Base-by-base conservation (phyloP, 352 stramenopile species). In the Phytopythium chamaehyphon region DNA sequence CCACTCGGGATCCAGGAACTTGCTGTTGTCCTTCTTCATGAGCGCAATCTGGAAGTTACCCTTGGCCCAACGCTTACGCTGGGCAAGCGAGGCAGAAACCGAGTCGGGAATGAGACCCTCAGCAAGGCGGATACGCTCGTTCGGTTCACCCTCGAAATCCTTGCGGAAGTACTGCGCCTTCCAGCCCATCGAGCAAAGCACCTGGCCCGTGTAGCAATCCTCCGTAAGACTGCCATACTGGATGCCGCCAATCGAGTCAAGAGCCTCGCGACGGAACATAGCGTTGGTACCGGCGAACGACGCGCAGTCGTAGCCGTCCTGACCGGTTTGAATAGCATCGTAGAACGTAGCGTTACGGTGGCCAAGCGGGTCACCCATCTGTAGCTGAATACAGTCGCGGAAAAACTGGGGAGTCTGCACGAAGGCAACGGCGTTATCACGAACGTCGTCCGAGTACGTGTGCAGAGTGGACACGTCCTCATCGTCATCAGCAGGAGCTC, bases 391-490 rank as follows among this genome's bases (percentile, higher is more conserved):
- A 50, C 78, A 91, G 57, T 93, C 83, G 40, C 79, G 78, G 61
- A 93, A 93, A 65, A 90, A 93, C 69, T 93, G 83, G 19, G 78
- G 83, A 14, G 82, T 93, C 57, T 93, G 82, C 10, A 93, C 82
- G 37, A 89, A 93, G 15, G 71, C 82, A 10, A 93, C 83, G 1
- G 76, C 70, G 44, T 93, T 93, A 60, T 90, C 72, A 19, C 63
- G 62, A 18, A 91, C 80, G 40, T 88, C 64, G 51, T 93, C 83
- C 23, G 83, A 92, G 69, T 94, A 92, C 6, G 58, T 72, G 64
- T 91, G 74, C 12, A 89, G 70, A 15, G 75, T 70, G 7, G 76
- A 73, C 36, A 90, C 64, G 35, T 90, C 79, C 26, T 74, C 66
- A 18, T 67, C 59, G 15, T 39, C 69, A 9, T 70, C 62, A 36